Base-by-base conservation (phyloP, 2,329 filamentous ascomycete genomes). In the Alternaria longipes region DNA sequence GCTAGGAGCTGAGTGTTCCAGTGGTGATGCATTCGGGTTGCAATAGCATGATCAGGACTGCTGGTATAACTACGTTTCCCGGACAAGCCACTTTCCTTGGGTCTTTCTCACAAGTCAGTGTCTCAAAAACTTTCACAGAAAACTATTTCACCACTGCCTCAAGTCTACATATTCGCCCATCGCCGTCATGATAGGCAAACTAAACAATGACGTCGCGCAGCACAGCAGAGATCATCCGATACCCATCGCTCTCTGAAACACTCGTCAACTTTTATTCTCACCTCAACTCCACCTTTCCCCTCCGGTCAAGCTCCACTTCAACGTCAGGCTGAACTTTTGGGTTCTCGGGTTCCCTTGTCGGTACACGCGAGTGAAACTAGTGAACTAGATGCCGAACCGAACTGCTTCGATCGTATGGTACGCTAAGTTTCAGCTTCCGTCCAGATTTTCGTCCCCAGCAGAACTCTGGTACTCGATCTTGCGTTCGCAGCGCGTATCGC, bases 391-490 rank as follows among this genome's bases (percentile, higher is more conserved):
- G 46, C 46, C 46, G 46, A 50, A 36, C 46, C 1, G 46, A 38
- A 50, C 46, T 38, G 46, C 30, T 50, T 6, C 11, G 5, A 14
- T 36, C 16, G 12, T 8, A 50, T 36, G 46, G 46, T 50, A 50
- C 46, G 46, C 46, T 50, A 50, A 16, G 46, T 50, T 50, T 50
- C 46, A 38, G 46, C 46, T 38, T 50, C 30, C 46, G 46, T 36
- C 30, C 32, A 24, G 22, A 24, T 36, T 50, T 50, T 38, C 32
- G 34, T 22, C 24, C 20, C 9, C 8, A 38, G 20, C 8, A 22
- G 14, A n/a, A 8, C n/a, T 18, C 36, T 40, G 14, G 46, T 24
- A 42, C 32, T 50, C 46, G 20, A 50, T 38, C 20, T 50, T 50
- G 46, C 30, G 46, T 50, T 50, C 32, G 46, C 46, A 24, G 32